A percentile compares a stretch with the other conserved stretches of the same genome.
These are phyloP conservation scores for Polytrichum formosum DNA, from an alignment of 225 moss, liverwort and hornwort genomes.

Conservation along the genomic window DNA sequence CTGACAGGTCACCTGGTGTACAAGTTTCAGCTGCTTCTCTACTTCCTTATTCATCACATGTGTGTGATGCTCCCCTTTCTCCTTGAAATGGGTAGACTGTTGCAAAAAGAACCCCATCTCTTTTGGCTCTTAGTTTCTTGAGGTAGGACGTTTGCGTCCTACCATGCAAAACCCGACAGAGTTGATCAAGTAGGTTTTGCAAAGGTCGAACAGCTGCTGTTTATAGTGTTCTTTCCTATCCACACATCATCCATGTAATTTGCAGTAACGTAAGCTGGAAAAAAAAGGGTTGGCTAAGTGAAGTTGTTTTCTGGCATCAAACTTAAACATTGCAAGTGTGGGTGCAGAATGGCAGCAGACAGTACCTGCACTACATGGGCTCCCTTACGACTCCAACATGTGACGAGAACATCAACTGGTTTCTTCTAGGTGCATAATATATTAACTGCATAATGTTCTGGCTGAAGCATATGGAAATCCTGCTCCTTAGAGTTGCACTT, in stretches of 20 bases:
- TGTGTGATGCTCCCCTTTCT: background rate
- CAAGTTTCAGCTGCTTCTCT: constrained; percentile 60
- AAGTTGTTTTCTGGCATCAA: background rate
- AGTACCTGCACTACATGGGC: constrained; percentile 77
- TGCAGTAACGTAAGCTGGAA: no score
- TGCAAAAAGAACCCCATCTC: background rate
- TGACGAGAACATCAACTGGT: constrained; percentile 79
- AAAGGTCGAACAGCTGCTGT: no score
- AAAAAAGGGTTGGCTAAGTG: background rate
- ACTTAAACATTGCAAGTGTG: background rate
- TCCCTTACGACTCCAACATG: constrained; percentile 85
- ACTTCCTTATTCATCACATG: constrained; percentile 39
- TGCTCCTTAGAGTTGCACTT: no score
- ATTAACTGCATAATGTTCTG: background rate
- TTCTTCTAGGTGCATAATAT: constrained; percentile 54
- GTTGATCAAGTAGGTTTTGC: no score
- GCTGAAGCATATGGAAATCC: background rate
- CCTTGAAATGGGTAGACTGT: background rate
- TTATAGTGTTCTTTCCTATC: no score
- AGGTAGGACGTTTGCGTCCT: no score
- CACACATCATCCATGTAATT: no score
- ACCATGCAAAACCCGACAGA: no score
- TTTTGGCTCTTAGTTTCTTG: no score
- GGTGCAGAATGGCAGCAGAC: constrained; percentile 50
- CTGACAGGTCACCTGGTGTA: constrained; percentile 19